Conservation (phyloP, 2,329 filamentous ascomycete genomes). For the Epichloe typhina region DNA sequence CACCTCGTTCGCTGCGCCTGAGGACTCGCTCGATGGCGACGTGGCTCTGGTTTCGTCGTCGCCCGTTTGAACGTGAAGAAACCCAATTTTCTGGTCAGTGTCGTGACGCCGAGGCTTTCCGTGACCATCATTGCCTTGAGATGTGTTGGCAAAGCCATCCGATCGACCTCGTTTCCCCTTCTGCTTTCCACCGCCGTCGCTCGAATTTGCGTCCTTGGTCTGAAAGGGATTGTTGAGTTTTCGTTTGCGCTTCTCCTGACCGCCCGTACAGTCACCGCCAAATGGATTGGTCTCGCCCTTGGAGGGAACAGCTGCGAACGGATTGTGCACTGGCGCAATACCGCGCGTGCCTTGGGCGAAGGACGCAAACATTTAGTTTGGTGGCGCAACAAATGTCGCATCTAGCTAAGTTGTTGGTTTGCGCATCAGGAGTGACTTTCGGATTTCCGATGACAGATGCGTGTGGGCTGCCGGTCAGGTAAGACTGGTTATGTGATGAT, state of each 20-base stretch:
- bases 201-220: constrained; percentile 13
- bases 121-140: constrained; percentile 4
- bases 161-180: constrained; percentile 11
- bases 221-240: constrained; percentile 16
- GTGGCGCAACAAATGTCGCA: constrained; percentile 29
- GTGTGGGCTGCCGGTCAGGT: neutral
- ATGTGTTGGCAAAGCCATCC: constrained; percentile 10
- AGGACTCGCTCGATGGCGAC: constrained; percentile 14
- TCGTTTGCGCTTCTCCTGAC: constrained; percentile 15
- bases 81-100: constrained; percentile 3
- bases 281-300: constrained; percentile 12
- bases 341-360: constrained; percentile 23
- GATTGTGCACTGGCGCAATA: constrained; percentile 22
- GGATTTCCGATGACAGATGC: neutral
- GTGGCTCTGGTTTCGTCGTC: constrained; percentile 12
- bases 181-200: constrained; percentile 12
- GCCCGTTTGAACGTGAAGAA: neutral
- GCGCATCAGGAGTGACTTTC: constrained; percentile 17
- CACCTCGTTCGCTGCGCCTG: constrained; percentile 7
- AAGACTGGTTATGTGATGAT: neutral
- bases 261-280: constrained; percentile 18
- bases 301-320: constrained; percentile 16
- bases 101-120: constrained; percentile 3
- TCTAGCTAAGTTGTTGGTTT: constrained; percentile 20
- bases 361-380: constrained; percentile 25